Evolutionary conservation across 257 asterid species (phyloP).

Genomic region (Solanum pimpinellifolium): DNA sequence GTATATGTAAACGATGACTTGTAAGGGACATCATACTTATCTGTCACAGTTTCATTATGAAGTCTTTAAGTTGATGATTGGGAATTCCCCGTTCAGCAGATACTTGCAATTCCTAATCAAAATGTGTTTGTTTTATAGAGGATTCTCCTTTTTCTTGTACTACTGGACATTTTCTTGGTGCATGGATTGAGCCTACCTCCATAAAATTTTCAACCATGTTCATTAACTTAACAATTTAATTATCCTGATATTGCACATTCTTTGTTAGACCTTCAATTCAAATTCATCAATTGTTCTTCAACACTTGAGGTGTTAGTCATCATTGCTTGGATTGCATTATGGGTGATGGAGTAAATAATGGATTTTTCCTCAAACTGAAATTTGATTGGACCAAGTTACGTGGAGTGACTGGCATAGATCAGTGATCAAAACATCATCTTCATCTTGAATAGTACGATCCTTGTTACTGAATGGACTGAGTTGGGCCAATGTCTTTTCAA

Average conservation of each 20-base stretch:
- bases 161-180: rapidly evolving
- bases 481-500: not conserved
- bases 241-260: too few relatives aligned
- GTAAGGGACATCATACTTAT: not conserved
- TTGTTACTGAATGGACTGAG: not conserved
- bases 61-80: not conserved
- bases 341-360: not conserved
- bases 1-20: not conserved
- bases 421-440: not conserved
- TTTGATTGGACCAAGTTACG: too few relatives aligned
- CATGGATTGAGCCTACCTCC: not conserved
- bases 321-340: not conserved
- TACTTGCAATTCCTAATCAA: not conserved
- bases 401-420: not conserved
- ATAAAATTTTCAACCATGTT: not conserved
- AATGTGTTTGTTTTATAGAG: too few relatives aligned
- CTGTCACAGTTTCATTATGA: too few relatives aligned
- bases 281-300: not conserved
- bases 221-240: not conserved
- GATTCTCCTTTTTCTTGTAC: not conserved
- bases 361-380: not conserved
- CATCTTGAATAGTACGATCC: not conserved
- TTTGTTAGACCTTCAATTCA: not conserved
- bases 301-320: not conserved
- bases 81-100: too few relatives aligned